phyloP scores from a whole-genome alignment of 495 filamentous ascomycete species.

The Aspergillus funiculosus region DNA sequence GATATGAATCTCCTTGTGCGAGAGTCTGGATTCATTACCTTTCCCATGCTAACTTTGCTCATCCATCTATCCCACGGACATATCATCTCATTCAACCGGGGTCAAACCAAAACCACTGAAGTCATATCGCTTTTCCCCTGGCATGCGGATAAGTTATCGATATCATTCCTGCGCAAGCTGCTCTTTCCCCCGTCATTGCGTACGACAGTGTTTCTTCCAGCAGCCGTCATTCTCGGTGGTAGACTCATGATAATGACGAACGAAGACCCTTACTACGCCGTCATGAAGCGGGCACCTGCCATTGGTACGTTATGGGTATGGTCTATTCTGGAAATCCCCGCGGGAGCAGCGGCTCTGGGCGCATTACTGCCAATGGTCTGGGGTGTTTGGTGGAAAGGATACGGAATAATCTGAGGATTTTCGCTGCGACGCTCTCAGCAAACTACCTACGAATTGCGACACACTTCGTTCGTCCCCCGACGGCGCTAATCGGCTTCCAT shows the following conservation, averaged over 20 bases:
- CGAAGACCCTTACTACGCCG: slow-evolving; percentile 67
- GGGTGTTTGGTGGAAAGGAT: slow-evolving; percentile 64
- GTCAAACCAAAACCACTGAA: slow-evolving; percentile 1
- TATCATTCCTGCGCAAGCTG: slow-evolving; percentile 30
- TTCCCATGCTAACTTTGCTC: slow-evolving; percentile 40
- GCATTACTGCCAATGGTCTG: slow-evolving; percentile 53
- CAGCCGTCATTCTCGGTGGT: slow-evolving; percentile 62
- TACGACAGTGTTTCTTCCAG: slow-evolving; percentile 37
- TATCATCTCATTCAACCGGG: slow-evolving; percentile 28
- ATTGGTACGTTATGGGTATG: slow-evolving; percentile 93
- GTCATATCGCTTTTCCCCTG: slow-evolving; percentile 27
- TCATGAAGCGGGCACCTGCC: slow-evolving; percentile 88
- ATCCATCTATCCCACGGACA: slow-evolving; percentile 46
- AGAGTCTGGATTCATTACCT: slow-evolving; percentile 32
- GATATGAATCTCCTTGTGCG: slow-evolving; percentile 50
- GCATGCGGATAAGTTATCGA: slow-evolving; percentile 26
- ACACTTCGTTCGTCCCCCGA: too few relatives aligned
- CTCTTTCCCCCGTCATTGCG: slow-evolving; percentile 31
- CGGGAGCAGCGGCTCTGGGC: slow-evolving; percentile 55
- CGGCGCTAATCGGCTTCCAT: too few relatives aligned
- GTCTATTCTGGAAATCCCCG: slow-evolving; percentile 81
- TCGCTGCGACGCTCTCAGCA: too few relatives aligned
- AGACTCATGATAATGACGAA: slow-evolving; percentile 81
- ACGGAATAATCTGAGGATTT: slow-evolving; percentile 48
- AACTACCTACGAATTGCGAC: too few relatives aligned